Evolutionary conservation across 768 basidiomycete genomes (phyloP).

Genomic region (Gloeophyllum trabeum): DNA sequence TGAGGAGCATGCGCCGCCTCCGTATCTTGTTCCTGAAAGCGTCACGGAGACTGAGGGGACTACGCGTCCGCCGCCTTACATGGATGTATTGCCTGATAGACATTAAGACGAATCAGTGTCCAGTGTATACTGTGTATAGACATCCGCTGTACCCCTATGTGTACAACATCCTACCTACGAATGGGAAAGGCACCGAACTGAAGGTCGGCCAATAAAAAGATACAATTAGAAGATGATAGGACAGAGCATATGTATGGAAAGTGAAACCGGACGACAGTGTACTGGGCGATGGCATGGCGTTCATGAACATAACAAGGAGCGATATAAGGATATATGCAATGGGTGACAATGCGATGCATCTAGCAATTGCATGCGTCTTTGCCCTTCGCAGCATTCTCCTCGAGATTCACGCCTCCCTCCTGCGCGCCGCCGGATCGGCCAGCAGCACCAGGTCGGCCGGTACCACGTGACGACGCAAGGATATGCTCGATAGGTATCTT

Average conservation of each 20-base stretch:
- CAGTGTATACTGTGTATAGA: too few relatives aligned
- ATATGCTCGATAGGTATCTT: slow-evolving; percentile 92
- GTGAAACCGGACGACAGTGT: too few relatives aligned
- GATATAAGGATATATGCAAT: not conserved
- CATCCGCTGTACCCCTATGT: too few relatives aligned
- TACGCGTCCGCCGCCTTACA: slow-evolving; percentile 49
- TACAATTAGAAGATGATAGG: too few relatives aligned
- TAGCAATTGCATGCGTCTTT: slow-evolving; percentile 80
- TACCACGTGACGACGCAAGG: slow-evolving; percentile 69
- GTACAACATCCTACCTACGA: too few relatives aligned
- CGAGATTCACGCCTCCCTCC: slow-evolving; percentile 56
- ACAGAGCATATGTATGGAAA: too few relatives aligned
- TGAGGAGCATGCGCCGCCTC: slow-evolving; percentile 64
- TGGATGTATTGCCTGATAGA: too few relatives aligned
- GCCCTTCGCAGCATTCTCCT: slow-evolving; percentile 51
- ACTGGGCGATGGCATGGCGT: too few relatives aligned
- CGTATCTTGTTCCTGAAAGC: slow-evolving; percentile 52
- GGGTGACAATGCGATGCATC: slow-evolving; percentile 12
- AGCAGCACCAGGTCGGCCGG: slow-evolving; percentile 49
- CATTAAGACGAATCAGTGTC: too few relatives aligned
- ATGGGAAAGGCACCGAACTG: too few relatives aligned
- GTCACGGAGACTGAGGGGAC: slow-evolving; percentile 39
- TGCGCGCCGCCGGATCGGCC: slow-evolving; percentile 39
- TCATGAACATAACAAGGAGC: not conserved
- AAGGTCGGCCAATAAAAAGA: too few relatives aligned